phyloP scores from a whole-genome alignment of 2,329 filamentous ascomycete genomes.

The Colletotrichum gloeosporioides region DNA sequence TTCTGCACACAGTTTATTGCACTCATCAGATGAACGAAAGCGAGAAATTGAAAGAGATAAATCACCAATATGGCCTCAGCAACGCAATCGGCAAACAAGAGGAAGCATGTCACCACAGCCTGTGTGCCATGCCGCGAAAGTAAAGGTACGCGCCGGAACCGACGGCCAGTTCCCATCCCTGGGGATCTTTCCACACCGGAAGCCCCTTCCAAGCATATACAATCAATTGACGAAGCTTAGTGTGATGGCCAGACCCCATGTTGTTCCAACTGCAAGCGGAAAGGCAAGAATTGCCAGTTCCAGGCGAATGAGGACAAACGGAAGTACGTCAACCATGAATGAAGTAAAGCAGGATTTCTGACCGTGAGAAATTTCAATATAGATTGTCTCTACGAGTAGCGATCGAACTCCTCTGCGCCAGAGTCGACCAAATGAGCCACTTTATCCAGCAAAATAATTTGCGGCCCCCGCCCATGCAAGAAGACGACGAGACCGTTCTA shows the following conservation, averaged over 20 bases:
- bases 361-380: not conserved
- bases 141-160: slow-evolving; percentile 35
- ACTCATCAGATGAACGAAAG: not conserved
- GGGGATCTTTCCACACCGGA: not conserved
- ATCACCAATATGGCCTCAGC: not conserved
- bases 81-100: not conserved
- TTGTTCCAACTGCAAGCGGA: not conserved
- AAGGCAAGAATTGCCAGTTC: not conserved
- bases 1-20: not conserved
- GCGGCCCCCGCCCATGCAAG: slow-evolving; percentile 38
- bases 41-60: not conserved
- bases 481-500: slow-evolving; percentile 12
- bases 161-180: not conserved
- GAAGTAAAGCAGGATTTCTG: not conserved
- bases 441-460: slow-evolving; percentile 44
- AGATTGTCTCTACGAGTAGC: not conserved
- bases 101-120: slow-evolving; percentile 48
- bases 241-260: not conserved
- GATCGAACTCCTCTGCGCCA: not conserved
- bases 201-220: too few relatives aligned
- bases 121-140: slow-evolving; percentile 50
- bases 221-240: not conserved
- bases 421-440: slow-evolving; percentile 28
- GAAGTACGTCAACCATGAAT: not conserved
- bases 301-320: not conserved